A percentile compares a stretch with the other conserved stretches of the same genome.
These are phyloP conservation scores for Mycena vulgaris DNA, from an alignment of 768 basidiomycete species.

Conservation along the genomic window DNA sequence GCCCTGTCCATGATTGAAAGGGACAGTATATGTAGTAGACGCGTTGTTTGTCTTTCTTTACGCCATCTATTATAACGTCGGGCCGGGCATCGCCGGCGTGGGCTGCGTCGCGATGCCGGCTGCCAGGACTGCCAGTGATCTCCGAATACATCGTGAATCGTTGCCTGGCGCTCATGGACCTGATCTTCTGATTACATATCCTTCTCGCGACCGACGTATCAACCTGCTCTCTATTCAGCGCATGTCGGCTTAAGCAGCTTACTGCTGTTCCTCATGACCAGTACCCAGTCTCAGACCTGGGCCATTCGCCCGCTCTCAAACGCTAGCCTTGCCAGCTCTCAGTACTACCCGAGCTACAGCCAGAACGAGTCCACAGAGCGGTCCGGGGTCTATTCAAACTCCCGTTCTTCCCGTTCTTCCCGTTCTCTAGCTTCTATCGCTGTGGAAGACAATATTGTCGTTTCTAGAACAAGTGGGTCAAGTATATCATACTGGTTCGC, in stretches of 20 bases:
- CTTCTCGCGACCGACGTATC: constrained; percentile 8
- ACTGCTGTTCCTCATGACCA: constrained; percentile 21
- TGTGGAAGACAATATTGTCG: neutral
- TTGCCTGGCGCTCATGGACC: neutral
- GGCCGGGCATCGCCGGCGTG: too few relatives aligned
- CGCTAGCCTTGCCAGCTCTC: neutral
- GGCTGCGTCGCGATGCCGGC: neutral
- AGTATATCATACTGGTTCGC: neutral
- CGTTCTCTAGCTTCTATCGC: neutral
- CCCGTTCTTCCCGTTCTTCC: constrained; percentile 1
- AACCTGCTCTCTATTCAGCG: constrained; percentile 3
- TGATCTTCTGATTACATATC: neutral
- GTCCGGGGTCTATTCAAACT: neutral
- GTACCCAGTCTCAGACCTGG: constrained; percentile 18
- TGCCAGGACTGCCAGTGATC: neutral
- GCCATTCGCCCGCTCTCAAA: constrained; percentile 10
- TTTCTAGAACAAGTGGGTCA: constrained; percentile 18
- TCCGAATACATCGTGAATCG: neutral
- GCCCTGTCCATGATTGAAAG: constrained; percentile 21
- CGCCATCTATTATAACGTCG: too few relatives aligned
- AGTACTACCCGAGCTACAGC: neutral
- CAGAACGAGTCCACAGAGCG: neutral
- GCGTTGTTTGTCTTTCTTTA: neutral
- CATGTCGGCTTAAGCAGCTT: constrained; percentile 17
- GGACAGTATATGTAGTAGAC: neutral